Evolutionary conservation across 2,329 filamentous ascomycete genomes (phyloP), one percentile per base, ranked within the genome.

Genomic region (Verruconis gallopava): DNA sequence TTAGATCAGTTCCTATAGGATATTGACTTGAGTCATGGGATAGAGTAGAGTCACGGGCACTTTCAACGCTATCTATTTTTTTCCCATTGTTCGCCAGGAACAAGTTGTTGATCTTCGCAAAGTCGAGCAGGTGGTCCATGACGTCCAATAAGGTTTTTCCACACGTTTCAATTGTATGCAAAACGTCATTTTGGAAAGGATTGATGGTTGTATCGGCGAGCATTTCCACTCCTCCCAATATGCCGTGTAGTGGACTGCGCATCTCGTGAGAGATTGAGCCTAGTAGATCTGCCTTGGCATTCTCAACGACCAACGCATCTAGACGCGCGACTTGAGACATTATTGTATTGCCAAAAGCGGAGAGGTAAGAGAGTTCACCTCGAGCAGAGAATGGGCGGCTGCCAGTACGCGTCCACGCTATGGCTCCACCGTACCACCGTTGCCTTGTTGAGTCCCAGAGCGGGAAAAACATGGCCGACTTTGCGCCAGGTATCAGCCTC

Each of bases 321-420:
- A 73, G 46, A 2, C 69, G 62, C 0, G 68, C 64, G 1, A 78
- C 58, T 41, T 79, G 73, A 0, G 70, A 65, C 62, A 75, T 75
- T 13, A 73, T 69, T 1, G 68, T 66, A 41, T 69, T 67, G 0
- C 66, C 66, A 46, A 76, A 75, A 0, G 67, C 68, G 3, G 59
- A 55, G 4, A 75, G 57, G 21, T 69, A 71, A 11, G 61, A 67
- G 2, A 77, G 58, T 25, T 75, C 73, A 4, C 65, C 62, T 19
- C 66, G 57, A 1, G 58, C 48, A 0, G 63, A 64, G 22, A 75
- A 67, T 2, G 62, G 54, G 2, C 67, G 63, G 0, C 60, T 63
- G 1, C 60, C 56, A 13, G 19, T 38, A 5, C 33, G 21, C 5
- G 34, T 40, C 58, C 58, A 9, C 55, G 45, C 55, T 53, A 61